Base-by-base conservation (phyloP, 2,329 filamentous ascomycete genomes). In the Gaeumannomyces tritici region DNA sequence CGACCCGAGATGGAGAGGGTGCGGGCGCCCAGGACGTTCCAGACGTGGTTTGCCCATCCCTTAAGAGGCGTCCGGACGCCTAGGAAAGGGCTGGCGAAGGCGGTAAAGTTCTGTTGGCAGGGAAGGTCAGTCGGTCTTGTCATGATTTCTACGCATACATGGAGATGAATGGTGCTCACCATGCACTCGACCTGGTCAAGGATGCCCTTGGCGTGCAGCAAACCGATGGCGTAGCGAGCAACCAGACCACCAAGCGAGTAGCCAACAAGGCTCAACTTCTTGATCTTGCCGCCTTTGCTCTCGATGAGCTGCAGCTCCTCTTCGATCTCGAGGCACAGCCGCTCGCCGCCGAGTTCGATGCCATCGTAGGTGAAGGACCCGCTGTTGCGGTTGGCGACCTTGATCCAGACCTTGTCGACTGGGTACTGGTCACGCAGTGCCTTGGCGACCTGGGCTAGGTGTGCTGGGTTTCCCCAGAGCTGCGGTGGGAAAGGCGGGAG, bases 241-340 rank as follows among this genome's bases (percentile, higher is more conserved):
- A 98, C 86, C 8, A 98, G 79, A 0, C 93, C 93, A 57, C 93
- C 93, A 1, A 97, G 80, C 0, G 91, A 96, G 73, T 98, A 97
- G 54, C 93, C 93, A 56, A 93, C 83, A 55, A 98, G 80, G 72
- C 92, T 96, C 66, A 98, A 79, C 75, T 92, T 96, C 59, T 77
- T 87, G 69, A 97, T 89, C 55, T 84, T 82, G 67, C 88, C 84
- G 27, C 91, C 93, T 31, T 80, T 77, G 55, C 76, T 76, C 59
- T 83, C 80, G 61, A 87, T 80, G 57, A 73, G 72, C 62, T 81
- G 79, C 62, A 89, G 71, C 68, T 87, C 80, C 67, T 88, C 80
- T 70, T 89, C 84, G 63, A 89, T 88, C 75, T 89, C 86, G 64
- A 80, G 75, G 67, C 85, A 87, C 9, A 89, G 82, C 57, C 86